Evolutionary conservation across 257 asterid species (phyloP).

Genomic region (Salvia miltiorrhiza): DNA sequence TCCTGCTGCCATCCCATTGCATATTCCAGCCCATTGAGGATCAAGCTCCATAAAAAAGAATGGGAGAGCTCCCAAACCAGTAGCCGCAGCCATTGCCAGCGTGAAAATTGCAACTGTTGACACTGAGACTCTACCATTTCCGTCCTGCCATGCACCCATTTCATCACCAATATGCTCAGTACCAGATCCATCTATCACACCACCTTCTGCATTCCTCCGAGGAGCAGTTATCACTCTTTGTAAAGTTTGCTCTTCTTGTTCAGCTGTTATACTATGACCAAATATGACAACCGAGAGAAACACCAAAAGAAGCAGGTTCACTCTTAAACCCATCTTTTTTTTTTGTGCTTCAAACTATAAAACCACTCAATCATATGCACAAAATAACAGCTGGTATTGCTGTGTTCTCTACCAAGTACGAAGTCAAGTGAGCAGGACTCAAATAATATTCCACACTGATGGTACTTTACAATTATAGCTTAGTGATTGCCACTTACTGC

Average conservation of each 20-base stretch:
- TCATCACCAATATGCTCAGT: slow-evolving; percentile 46
- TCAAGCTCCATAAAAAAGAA: slow-evolving; percentile 97
- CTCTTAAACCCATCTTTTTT: slow-evolving; percentile 40
- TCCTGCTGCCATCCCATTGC: slow-evolving; percentile 99
- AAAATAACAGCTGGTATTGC: not conserved
- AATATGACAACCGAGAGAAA: slow-evolving; percentile 37
- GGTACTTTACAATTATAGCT: slow-evolving; percentile 7
- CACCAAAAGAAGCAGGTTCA: slow-evolving; percentile 34
- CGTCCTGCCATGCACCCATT: slow-evolving; percentile 43
- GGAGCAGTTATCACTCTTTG: slow-evolving; percentile 66
- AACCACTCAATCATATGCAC: slow-evolving; percentile 9
- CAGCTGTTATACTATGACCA: slow-evolving; percentile 33
- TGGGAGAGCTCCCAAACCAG: slow-evolving; percentile 96
- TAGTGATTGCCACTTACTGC: slow-evolving; percentile 7
- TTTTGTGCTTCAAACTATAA: slow-evolving; percentile 5
- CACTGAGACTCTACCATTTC: slow-evolving; percentile 64
- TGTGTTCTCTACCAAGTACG: slow-evolving; percentile 11
- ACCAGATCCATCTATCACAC: slow-evolving; percentile 90
- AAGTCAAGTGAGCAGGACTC: slow-evolving; percentile 16
- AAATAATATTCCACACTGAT: slow-evolving; percentile 10
- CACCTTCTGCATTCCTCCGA: slow-evolving; percentile 50
- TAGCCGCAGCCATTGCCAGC: slow-evolving; percentile 94
- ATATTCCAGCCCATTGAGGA: slow-evolving; percentile 94
- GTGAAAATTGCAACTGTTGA: slow-evolving; percentile 88
- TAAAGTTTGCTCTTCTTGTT: slow-evolving; percentile 36